These are phyloP conservation scores for Phytophthora sojae DNA, from an alignment of 352 stramenopile genomes.

Conservation along the genomic window DNA sequence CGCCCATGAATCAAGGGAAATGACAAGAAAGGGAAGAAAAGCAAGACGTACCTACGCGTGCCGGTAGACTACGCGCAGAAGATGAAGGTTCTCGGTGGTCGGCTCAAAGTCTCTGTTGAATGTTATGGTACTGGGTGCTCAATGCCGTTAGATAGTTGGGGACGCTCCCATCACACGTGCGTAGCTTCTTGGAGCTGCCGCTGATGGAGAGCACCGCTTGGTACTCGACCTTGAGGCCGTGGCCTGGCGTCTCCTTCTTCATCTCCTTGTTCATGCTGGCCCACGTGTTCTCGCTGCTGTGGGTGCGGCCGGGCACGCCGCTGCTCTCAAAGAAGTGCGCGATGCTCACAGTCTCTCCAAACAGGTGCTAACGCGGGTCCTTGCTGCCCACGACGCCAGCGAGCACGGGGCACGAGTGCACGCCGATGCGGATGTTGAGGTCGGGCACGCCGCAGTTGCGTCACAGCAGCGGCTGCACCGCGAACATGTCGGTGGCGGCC, in stretches of 20 bases:
- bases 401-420: conserved; percentile 85
- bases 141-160: too few relatives aligned
- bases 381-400: conserved; percentile 87
- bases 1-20: too few relatives aligned
- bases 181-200: too few relatives aligned
- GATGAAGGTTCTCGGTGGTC: too few relatives aligned
- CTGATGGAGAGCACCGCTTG: conserved; percentile 85
- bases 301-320: conserved; percentile 78
- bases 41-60: too few relatives aligned
- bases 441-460: conserved; percentile 80
- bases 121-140: too few relatives aligned
- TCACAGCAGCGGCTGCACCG: conserved; percentile 57
- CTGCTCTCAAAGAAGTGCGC: conserved; percentile 84
- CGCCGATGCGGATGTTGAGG: conserved; percentile 88
- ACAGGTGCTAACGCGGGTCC: conserved; percentile 87
- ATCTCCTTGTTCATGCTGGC: conserved; percentile 84
- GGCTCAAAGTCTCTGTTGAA: too few relatives aligned
- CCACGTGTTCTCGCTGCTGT: conserved; percentile 87
- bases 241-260: conserved; percentile 76
- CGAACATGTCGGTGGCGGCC: conserved; percentile 82
- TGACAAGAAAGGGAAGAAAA: too few relatives aligned
- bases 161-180: too few relatives aligned
- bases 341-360: conserved; percentile 88
- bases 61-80: too few relatives aligned
- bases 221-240: conserved; percentile 88